Evolutionary conservation across 768 basidiomycete genomes (phyloP).

Genomic region (Leccinellum rugosiceps): DNA sequence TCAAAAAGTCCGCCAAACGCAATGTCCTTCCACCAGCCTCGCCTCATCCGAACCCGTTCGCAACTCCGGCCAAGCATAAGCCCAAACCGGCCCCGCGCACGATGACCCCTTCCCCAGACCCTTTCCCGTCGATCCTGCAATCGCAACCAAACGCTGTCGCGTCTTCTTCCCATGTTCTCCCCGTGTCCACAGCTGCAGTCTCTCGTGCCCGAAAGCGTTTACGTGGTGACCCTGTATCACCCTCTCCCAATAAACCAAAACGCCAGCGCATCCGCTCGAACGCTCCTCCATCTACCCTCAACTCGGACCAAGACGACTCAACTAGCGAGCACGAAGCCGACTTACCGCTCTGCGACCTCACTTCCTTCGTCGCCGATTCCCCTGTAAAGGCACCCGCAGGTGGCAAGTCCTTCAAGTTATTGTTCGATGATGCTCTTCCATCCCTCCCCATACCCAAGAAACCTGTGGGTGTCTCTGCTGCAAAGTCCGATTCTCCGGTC

Average conservation of each 20-base stretch:
- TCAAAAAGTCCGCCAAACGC: slow-evolving; percentile 43
- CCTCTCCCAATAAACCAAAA: slow-evolving; percentile 77
- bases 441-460: slow-evolving; percentile 18
- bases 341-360: slow-evolving; percentile 24
- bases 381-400: slow-evolving; percentile 60
- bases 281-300: slow-evolving; percentile 37
- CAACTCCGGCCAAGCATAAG: slow-evolving; percentile 41
- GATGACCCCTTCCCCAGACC: slow-evolving; percentile 37
- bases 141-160: not conserved
- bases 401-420: slow-evolving; percentile 58
- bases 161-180: slow-evolving; percentile 17
- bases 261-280: slow-evolving; percentile 54
- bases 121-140: slow-evolving; percentile 37
- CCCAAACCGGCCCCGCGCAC: slow-evolving; percentile 21
- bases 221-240: slow-evolving; percentile 79
- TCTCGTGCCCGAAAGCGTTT: slow-evolving; percentile 76
- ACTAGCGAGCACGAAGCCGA: slow-evolving; percentile 38
- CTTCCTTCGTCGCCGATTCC: slow-evolving; percentile 66
- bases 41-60: slow-evolving; percentile 40
- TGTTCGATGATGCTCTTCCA: slow-evolving; percentile 58
- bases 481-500: slow-evolving; percentile 25
- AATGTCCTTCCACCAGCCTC: slow-evolving; percentile 6
- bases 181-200: slow-evolving; percentile 41
- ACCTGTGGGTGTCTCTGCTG: not conserved
- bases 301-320: slow-evolving; percentile 24